Evolutionary conservation across 78 protist genomes (phyloP).

Genomic region (Anaeramoeba flamelloides): DNA sequence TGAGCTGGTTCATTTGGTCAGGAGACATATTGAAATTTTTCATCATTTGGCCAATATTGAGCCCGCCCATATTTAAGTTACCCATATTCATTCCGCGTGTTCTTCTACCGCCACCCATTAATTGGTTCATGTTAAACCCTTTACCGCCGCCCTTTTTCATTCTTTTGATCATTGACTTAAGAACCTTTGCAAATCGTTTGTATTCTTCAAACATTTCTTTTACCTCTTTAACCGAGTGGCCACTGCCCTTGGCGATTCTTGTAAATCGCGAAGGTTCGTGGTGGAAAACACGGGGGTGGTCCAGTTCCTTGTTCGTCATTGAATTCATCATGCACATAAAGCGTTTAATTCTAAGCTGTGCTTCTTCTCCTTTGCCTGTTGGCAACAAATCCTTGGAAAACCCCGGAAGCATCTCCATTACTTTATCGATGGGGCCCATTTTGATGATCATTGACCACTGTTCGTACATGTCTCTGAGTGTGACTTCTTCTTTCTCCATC

Average conservation of each 20-base stretch:
- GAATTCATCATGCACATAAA: background rate
- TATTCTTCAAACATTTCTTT: background rate
- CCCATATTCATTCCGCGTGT: background rate
- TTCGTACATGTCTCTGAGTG: background rate
- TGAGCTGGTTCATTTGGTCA: too few relatives aligned
- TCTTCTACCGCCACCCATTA: too few relatives aligned
- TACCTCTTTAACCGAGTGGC: background rate
- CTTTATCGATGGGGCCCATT: background rate
- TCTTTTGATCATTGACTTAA: background rate
- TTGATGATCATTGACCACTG: background rate
- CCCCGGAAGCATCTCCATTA: background rate
- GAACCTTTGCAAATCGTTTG: background rate
- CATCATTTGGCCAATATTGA: background rate
- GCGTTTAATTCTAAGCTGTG: background rate
- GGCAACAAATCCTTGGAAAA: background rate
- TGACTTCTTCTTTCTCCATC: background rate
- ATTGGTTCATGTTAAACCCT: background rate
- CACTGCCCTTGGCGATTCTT: background rate
- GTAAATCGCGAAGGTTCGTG: background rate
- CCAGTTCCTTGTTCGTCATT: background rate
- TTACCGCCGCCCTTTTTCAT: background rate
- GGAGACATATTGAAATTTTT: too few relatives aligned
- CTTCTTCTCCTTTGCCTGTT: background rate
- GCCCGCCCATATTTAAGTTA: background rate
- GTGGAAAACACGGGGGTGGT: background rate